These are phyloP conservation scores for Priceomyces fermenticarens DNA, from an alignment of 805 yeast genomes.

Conservation along the genomic window DNA sequence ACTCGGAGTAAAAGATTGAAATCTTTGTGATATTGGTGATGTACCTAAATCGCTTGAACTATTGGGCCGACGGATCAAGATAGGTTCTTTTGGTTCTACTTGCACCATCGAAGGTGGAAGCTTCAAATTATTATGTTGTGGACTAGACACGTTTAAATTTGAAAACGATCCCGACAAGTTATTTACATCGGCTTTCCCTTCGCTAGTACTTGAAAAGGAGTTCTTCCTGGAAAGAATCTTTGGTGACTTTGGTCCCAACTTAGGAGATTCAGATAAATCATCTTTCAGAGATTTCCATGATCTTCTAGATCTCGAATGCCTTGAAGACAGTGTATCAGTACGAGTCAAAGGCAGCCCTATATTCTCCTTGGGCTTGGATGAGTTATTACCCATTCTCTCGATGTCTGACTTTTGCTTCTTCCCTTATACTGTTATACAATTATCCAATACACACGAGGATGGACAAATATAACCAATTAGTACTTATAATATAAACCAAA, in stretches of 20 bases:
- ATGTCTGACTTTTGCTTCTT: neutral
- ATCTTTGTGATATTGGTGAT: constrained; percentile 17
- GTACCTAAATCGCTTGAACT: constrained; percentile 23
- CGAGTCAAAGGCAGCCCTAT: constrained; percentile 47
- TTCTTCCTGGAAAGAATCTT: constrained; percentile 28
- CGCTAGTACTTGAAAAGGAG: constrained; percentile 16
- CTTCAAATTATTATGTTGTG: constrained; percentile 15
- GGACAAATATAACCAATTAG: no score
- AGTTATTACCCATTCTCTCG: constrained; percentile 48
- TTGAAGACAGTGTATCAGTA: constrained; percentile 53
- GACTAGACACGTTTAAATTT: constrained; percentile 5
- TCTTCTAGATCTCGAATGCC: constrained; percentile 45
- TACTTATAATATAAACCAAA: no score
- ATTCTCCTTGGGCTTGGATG: constrained; percentile 38
- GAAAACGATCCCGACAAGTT: constrained; percentile 9
- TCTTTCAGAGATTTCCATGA: constrained; percentile 28
- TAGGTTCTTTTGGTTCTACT: constrained; percentile 71
- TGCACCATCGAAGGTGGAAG: constrained; percentile 70
- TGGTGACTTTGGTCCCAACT: constrained; percentile 25
- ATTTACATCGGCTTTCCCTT: constrained; percentile 5
- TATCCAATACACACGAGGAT: no score
- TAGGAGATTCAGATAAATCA: constrained; percentile 17
- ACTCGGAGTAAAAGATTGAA: constrained; percentile 9
- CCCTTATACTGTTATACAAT: neutral
- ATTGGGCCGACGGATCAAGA: constrained; percentile 53